A percentile compares a stretch with the other conserved stretches of the same genome.
Evolutionary conservation across 108 stramenopile genomes (phyloP).

Genomic region (Asterionellopsis glacialis): DNA sequence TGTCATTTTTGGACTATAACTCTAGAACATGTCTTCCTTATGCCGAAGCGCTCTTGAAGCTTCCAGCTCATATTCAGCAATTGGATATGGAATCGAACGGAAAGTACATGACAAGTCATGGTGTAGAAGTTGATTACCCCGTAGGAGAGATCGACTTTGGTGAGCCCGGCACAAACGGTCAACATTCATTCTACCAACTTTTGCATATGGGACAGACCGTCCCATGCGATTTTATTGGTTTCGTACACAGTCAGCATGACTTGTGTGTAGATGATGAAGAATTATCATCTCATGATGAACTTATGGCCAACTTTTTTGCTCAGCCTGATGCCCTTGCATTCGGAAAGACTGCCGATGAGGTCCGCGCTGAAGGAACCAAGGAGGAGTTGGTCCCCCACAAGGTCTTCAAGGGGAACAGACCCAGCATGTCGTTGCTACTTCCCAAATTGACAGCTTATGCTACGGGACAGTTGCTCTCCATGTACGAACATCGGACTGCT

Average conservation of each 20-base stretch:
- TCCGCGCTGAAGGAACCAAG: constrained; percentile 86
- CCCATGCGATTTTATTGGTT: constrained; percentile 96
- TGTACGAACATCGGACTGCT: constrained; percentile 98
- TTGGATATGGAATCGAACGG: constrained; percentile 98
- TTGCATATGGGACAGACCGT: constrained; percentile 97
- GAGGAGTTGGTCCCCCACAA: constrained; percentile 89
- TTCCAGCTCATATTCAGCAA: constrained; percentile 99
- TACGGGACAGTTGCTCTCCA: constrained; percentile 90
- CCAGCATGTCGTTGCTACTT: constrained; percentile 91
- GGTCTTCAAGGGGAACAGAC: constrained; percentile 96
- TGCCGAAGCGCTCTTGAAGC: constrained; percentile 93
- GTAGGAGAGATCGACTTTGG: constrained; percentile 98
- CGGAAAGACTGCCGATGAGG: constrained; percentile 89
- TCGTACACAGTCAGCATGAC: constrained; percentile 82
- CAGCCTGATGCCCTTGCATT: constrained; percentile 98
- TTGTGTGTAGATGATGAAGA: constrained; percentile 82
- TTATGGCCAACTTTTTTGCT: constrained; percentile 99
- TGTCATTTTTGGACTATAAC: constrained; percentile 91
- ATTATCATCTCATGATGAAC: constrained; percentile 97
- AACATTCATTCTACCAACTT: constrained; percentile 99
- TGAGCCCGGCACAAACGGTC: constrained; percentile 98
- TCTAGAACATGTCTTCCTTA: constrained; percentile 88
- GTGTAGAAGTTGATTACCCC: constrained; percentile 77
- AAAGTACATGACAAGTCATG: constrained; percentile 81
- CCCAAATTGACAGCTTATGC: constrained; percentile 93